phyloP scores from a whole-genome alignment of 768 basidiomycete species.

The Chalciporus piperatus region DNA sequence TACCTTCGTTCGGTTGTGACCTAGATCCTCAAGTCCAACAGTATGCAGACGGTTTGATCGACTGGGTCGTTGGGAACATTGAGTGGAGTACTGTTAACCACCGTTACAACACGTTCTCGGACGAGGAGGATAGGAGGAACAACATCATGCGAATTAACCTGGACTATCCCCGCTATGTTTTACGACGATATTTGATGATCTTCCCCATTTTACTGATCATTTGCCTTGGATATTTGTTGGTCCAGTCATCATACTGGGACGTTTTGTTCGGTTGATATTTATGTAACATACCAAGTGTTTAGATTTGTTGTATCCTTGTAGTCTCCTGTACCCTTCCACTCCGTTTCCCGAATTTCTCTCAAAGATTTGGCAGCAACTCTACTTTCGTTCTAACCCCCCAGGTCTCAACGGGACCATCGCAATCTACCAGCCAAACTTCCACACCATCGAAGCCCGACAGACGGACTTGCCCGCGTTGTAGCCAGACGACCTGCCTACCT shows the following conservation, averaged over 20 bases:
- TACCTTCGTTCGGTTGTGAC: slow-evolving; percentile 18
- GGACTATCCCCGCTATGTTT: background rate
- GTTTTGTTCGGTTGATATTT: background rate
- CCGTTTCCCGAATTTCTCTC: background rate
- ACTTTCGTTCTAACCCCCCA: slow-evolving; percentile 50
- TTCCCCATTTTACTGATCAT: slow-evolving; percentile 6
- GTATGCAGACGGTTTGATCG: slow-evolving; percentile 26
- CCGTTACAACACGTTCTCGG: slow-evolving; percentile 25
- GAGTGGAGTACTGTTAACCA: slow-evolving; percentile 27
- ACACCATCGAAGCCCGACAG: slow-evolving; percentile 41
- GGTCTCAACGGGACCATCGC: slow-evolving; percentile 55
- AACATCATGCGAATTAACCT: slow-evolving; percentile 18
- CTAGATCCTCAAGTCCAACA: slow-evolving; percentile 16
- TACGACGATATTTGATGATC: slow-evolving; percentile 4
- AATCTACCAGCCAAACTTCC: slow-evolving; percentile 60
- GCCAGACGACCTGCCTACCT: slow-evolving; percentile 18
- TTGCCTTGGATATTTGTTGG: slow-evolving; percentile 2
- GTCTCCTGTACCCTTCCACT: too few relatives aligned
- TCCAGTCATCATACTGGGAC: background rate
- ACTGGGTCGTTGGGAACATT: slow-evolving; percentile 27
- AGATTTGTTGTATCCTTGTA: too few relatives aligned
- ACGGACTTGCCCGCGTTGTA: slow-evolving; percentile 30
- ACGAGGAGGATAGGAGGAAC: slow-evolving; percentile 21
- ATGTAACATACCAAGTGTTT: background rate
- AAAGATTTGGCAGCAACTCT: background rate